Base-by-base conservation (phyloP, 1,284 basidiomycete species). In the Volvariella surrecta region DNA sequence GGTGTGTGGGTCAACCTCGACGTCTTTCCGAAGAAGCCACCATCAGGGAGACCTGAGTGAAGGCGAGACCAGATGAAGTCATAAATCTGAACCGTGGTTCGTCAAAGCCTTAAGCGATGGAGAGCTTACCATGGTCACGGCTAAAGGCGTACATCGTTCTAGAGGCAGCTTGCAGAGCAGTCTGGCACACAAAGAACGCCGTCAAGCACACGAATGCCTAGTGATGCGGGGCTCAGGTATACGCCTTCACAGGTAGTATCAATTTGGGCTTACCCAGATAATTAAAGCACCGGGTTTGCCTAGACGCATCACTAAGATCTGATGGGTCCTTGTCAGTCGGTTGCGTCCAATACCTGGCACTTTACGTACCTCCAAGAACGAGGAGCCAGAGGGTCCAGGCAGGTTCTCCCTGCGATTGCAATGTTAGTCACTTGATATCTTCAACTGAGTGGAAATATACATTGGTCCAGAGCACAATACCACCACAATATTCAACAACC, bases 101-200 rank as follows among this genome's bases (percentile, higher is more conserved):
- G n/a, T n/a, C n/a, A n/a, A n/a, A n/a, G n/a, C n/a, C n/a, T n/a
- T n/a, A 19, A 28, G 21, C 42, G 18, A n/a, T 21, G 34, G 13
- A 21, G 15, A 18, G 22, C 64, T 44, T 49, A 74, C 79, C 82
- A 44, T 76, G 75, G 57, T 93, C 90, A 45, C 90, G 85, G 56
- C 84, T 88, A 67, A 97, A 90, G 3, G 93, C 93, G 55, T 90
- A 95, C 35, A 94, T 70, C 0, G 89, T 87, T 39, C 92, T 77
- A 3, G 90, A 90, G 45, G 81, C 82, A 8, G 92, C 92, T 62
- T 96, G 93, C 3, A 91, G 70, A 18, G 85, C 71, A 2, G 80
- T 78, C 59, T 90, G 88, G 32, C 82, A 77, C 39, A 91, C 87
- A 61, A 89, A 90, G 66, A 89, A 89, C 1, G 79, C 89, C 16